Evolutionary conservation across 345 rosid genomes (phyloP).

Genomic region (Salix dunnii): DNA sequence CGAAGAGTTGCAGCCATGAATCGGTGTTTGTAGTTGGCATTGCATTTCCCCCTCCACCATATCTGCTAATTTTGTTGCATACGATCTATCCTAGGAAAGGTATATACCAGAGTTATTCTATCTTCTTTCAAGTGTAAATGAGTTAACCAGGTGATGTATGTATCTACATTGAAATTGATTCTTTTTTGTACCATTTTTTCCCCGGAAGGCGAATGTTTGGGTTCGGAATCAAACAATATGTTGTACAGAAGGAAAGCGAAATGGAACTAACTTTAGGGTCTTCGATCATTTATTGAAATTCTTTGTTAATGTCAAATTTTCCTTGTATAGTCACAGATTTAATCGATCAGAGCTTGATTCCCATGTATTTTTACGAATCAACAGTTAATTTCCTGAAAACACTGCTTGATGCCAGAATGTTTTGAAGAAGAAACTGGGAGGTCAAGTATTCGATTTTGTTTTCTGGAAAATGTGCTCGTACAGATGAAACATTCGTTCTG

Average conservation of each 20-base stretch:
- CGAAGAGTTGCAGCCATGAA: conserved; percentile 3
- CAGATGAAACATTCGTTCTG: neutral
- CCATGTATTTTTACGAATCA: neutral
- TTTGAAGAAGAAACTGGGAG: neutral
- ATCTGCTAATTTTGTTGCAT: conserved; percentile 18
- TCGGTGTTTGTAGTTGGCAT: neutral
- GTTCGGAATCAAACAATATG: conserved; percentile 1
- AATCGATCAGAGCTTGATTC: neutral
- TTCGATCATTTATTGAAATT: neutral
- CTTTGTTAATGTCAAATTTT: neutral
- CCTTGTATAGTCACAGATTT: neutral
- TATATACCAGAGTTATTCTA: conserved; percentile 10
- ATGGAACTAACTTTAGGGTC: conserved; percentile 2
- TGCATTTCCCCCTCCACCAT: conserved; percentile 6
- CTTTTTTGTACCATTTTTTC: conserved; percentile 21
- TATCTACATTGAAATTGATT: conserved; percentile 16
- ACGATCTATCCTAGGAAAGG: conserved; percentile 15
- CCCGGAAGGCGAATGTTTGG: conserved; percentile 1
- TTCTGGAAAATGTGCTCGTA: neutral
- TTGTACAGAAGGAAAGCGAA: conserved; percentile 12
- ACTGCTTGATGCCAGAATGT: neutral
- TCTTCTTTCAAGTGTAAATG: conserved; percentile 33
- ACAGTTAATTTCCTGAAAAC: neutral
- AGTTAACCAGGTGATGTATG: conserved; percentile 12
- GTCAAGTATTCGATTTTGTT: neutral